Evolutionary conservation across 208 protist genomes (phyloP), one percentile per base, ranked within the genome.

Genomic region (Trypanosoma caninum): DNA sequence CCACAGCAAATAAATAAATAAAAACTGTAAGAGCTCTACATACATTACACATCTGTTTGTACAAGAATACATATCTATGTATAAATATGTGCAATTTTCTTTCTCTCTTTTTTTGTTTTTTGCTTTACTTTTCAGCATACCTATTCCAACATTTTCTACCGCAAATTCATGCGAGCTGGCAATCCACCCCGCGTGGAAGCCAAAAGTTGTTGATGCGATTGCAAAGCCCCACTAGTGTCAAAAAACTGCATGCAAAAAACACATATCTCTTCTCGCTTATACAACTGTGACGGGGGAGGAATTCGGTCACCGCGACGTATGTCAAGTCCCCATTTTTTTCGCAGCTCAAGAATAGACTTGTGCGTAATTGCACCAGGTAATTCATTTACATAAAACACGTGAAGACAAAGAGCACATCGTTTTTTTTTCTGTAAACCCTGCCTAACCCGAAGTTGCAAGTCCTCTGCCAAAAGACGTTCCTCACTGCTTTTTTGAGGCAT

Each of bases 241-340:
- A 97, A 97, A 55, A 97, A 97, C 72, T 97, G 91, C 91, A 97
- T 97, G 75, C 91, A 97, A 62, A 97, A 97, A 31, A 95, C 76
- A 66, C 91, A 97, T 23, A 97, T 80, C 61, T 97, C 88, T 51
- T 94, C 86, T 25, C 85, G 77, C 66, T 93, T 91, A 77, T 97
- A 97, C 34, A 97, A 69, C 71, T 94, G 86, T 42, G 91, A 97
- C 22, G 91, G 87, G 25, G 87, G 86, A 10, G 91, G 91, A 77
- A 93, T 90, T 58, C 86, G 83, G 38, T 91, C 84, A 0, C 85
- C 86, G 9, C 87, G 76, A 30, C 82, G 76, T 16, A 93, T 76
- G 46, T 92, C 78, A 65, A 93, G 79, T n/a, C 90, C 87, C 86
- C 87, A 96, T 60, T 84, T 90, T 62, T 85, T 80, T 23, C 92